Evolutionary conservation across 257 asterid species (phyloP).

Genomic region (Fraxinus cuspidata): DNA sequence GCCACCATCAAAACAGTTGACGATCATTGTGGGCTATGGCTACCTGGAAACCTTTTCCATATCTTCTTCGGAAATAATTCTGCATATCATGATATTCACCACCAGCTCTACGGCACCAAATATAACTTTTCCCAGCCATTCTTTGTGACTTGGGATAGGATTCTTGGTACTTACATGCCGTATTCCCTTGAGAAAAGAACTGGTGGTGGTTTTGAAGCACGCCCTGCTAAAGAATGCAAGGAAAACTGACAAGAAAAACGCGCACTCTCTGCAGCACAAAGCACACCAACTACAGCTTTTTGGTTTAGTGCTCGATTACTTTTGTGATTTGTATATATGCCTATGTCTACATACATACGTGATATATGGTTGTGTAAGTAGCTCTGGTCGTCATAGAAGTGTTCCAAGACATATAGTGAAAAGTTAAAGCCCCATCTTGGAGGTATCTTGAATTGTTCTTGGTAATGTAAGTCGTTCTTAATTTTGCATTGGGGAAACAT

Average conservation of each 20-base stretch:
- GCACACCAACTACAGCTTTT: constrained; percentile 39
- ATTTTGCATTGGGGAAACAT: not conserved
- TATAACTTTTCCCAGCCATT: constrained; percentile 91
- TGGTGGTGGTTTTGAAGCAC: constrained; percentile 77
- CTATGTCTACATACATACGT: constrained; percentile 15
- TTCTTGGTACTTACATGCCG: constrained; percentile 88
- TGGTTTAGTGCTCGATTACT: constrained; percentile 7
- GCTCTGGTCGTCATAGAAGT: constrained; percentile 21
- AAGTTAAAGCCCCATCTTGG: constrained; percentile 23
- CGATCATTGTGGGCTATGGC: constrained; percentile 92
- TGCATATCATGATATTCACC: constrained; percentile 91
- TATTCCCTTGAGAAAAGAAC: constrained; percentile 70
- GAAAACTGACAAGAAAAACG: constrained; percentile 38
- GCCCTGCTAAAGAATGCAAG: constrained; percentile 68
- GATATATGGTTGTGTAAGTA: constrained; percentile 49
- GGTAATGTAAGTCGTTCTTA: not conserved
- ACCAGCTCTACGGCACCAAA: constrained; percentile 84
- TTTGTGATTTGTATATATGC: constrained; percentile 46
- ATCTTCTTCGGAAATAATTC: constrained; percentile 71
- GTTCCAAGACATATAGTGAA: constrained; percentile 25
- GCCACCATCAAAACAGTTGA: constrained; percentile 94
- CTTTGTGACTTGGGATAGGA: constrained; percentile 86
- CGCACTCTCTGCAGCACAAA: constrained; percentile 24
- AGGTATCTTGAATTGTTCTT: constrained; percentile 8
- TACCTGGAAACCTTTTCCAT: constrained; percentile 89